Evolutionary conservation across 2,329 filamentous ascomycete genomes (phyloP).

Genomic region (Alternaria incomplexa): DNA sequence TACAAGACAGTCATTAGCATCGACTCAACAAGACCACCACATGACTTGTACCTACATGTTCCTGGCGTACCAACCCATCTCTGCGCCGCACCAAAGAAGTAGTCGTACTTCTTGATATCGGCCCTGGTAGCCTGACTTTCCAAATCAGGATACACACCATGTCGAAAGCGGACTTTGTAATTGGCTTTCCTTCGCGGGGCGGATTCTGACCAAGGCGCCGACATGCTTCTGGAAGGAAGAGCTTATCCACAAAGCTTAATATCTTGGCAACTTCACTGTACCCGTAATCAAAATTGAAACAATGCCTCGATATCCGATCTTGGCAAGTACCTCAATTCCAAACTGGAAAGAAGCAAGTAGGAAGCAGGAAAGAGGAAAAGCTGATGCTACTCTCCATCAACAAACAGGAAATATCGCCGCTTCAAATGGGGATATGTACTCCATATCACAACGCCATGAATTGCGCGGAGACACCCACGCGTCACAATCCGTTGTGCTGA

Average conservation of each 20-base stretch:
- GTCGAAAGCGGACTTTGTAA: conserved; percentile 27
- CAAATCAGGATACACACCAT: conserved; percentile 24
- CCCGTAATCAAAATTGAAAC: neutral
- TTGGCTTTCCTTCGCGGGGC: conserved; percentile 16
- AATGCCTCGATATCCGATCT: neutral
- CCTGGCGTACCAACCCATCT: conserved; percentile 20
- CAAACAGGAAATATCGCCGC: neutral
- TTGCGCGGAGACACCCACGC: neutral
- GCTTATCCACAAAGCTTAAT: neutral
- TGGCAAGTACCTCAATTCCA: neutral
- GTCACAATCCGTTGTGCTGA: neutral
- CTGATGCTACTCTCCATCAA: neutral
- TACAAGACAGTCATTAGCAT: neutral
- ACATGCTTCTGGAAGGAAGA: neutral
- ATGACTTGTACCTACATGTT: conserved; percentile 16
- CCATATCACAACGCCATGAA: neutral
- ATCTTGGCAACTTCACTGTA: neutral
- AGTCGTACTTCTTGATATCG: conserved; percentile 34
- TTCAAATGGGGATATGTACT: conserved; percentile 7
- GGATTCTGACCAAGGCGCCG: neutral
- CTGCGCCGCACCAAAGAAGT: conserved; percentile 25
- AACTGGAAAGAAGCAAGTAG: neutral
- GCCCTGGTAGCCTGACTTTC: conserved; percentile 22
- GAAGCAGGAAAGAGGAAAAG: neutral
- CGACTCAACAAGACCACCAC: neutral